A percentile compares a stretch with the other conserved stretches of the same genome.
Conservation (phyloP, 2,329 filamentous ascomycete species). For the Pseudogymnoascus pannorum region DNA sequence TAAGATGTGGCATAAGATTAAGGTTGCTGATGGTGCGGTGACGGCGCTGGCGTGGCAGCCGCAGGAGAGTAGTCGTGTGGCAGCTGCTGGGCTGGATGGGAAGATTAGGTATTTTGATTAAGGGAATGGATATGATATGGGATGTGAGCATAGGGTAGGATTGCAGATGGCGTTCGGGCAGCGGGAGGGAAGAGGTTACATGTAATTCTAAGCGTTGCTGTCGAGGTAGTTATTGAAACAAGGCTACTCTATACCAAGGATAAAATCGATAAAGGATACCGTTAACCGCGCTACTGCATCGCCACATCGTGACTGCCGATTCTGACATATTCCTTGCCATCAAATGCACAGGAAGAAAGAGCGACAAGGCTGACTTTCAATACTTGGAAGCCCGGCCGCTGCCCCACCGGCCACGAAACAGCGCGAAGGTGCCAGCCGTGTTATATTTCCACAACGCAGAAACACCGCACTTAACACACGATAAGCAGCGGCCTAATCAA, state of each 20-base stretch:
- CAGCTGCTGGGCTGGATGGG: constrained; percentile 82
- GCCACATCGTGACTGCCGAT: background rate
- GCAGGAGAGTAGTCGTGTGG: constrained; percentile 93
- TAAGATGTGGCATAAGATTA: constrained; percentile 97
- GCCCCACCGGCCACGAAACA: background rate
- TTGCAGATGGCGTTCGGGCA: constrained; percentile 10
- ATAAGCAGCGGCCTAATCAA: background rate
- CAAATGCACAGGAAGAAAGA: background rate
- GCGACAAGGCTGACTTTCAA: background rate
- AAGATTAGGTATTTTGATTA: constrained; percentile 92
- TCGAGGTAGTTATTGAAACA: background rate
- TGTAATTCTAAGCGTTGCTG: constrained; percentile 3
- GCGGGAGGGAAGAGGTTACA: background rate
- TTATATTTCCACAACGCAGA: background rate
- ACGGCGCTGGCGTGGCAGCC: constrained; percentile 93
- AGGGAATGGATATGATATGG: background rate
- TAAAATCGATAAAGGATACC: background rate
- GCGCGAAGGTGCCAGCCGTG: background rate
- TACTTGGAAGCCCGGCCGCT: background rate
- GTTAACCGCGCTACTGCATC: background rate
- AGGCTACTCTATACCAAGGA: background rate
- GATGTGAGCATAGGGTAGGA: constrained; percentile 3
- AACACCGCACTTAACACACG: background rate
- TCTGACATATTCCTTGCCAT: background rate
- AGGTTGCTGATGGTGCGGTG: constrained; percentile 72